Evolutionary conservation across 768 basidiomycete species (phyloP), one percentile per base, ranked within the genome.

Genomic region (Mycena chlorophos): DNA sequence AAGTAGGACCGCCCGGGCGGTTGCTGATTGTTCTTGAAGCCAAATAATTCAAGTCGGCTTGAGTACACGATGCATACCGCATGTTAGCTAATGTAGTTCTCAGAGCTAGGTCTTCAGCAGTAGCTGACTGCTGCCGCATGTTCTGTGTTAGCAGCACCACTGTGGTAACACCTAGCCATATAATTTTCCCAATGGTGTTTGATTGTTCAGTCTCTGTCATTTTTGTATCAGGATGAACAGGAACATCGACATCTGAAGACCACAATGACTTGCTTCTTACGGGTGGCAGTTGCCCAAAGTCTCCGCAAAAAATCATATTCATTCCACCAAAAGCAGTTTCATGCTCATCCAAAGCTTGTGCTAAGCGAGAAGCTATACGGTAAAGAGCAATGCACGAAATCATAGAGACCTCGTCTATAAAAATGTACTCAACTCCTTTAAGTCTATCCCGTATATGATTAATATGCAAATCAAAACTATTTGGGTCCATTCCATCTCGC

Each of bases 361-460:
- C 55, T 20, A 73, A 55, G n/a, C 58, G 57, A 2, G 58, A 57
- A 57, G 65, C 65, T 2, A 76, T 74, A 1, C 49, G 51, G 53
- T 71, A 70, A 29, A 76, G 34, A 30, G 70, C 68, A n/a, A 47
- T n/a, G 43, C 71, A 72, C 1, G 67, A 66, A 0, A 76, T 34
- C 78, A 79, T 79, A 0, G 75, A 77, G 0, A 77, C 65, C 51
- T 78, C 75, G 74, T 34, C 31, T 8, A 34, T 34, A 17, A 34
- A 34, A 0, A 78, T 52, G 63, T 74, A 73, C 3, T 73, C 64
- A 3, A 74, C 68, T n/a, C 65, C 61, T 22, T 55, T 17, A 3
- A 65, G 56, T 22, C 57, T 4, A 4, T 34, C 49, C 12, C 30
- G 49, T 4, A 50, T 12, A 2, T 50, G 16, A 4, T 23, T 10